A percentile compares a stretch with the other conserved stretches of the same genome.
Evolutionary conservation across 1,284 basidiomycete species (phyloP).

Genomic region (Cerrena zonata): DNA sequence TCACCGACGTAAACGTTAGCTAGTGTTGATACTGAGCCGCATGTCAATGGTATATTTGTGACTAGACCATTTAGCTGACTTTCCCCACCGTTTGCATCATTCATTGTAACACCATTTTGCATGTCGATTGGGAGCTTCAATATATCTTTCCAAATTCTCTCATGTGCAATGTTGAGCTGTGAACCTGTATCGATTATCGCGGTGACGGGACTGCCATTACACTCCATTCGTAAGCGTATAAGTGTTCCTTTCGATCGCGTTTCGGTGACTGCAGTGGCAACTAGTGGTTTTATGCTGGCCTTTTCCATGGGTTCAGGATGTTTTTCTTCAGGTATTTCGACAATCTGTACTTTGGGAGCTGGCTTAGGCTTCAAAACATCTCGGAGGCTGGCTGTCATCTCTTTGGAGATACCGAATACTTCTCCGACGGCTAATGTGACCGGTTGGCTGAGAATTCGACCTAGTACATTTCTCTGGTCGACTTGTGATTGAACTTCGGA

Average conservation of each 20-base stretch:
- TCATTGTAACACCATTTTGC: conserved; percentile 12
- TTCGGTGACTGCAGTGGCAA: not conserved
- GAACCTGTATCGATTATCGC: conserved; percentile 24
- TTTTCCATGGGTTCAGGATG: too few species aligned
- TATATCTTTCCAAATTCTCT: not conserved
- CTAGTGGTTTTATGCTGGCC: too few species aligned
- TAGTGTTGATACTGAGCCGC: conserved; percentile 8
- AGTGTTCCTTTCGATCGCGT: not conserved
- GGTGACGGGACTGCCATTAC: conserved; percentile 8
- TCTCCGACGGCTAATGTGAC: too few species aligned
- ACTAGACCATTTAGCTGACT: conserved; percentile 16
- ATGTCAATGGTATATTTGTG: conserved; percentile 11
- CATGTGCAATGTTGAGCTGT: conserved; percentile 18
- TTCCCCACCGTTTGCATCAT: conserved; percentile 21
- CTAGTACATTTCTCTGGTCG: too few species aligned
- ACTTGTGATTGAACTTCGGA: too few species aligned
- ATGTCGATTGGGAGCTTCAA: conserved; percentile 15
- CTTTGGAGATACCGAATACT: too few species aligned
- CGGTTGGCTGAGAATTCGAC: too few species aligned
- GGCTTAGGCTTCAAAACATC: not conserved
- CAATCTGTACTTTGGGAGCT: too few species aligned
- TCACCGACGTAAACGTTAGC: conserved; percentile 7
- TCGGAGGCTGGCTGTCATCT: not conserved
- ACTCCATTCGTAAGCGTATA: conserved; percentile 2
- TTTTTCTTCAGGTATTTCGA: too few species aligned